Percentiles rank a stretch among this genome's conserved stretches.
phyloP scores from a whole-genome alignment of 2,329 filamentous ascomycete genomes.

The Lasiodiplodia sp. region DNA sequence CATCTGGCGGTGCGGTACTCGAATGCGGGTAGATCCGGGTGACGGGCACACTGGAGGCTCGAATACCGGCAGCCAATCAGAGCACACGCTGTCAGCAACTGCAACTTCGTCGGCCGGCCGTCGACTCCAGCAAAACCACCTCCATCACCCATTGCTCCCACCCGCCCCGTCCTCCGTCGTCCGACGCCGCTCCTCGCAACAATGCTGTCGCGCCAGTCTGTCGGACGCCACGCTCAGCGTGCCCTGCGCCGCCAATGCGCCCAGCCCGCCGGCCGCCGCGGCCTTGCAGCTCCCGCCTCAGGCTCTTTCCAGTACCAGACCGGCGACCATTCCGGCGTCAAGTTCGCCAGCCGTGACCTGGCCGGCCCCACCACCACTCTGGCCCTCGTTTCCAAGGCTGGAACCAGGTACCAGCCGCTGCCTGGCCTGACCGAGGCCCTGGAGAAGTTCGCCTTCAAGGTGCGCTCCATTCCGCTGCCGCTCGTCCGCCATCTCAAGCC shows the following conservation, averaged over 20 bases:
- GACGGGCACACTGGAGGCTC: constrained; percentile 9
- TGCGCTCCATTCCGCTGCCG: constrained; percentile 46
- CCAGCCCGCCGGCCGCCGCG: constrained; percentile 62
- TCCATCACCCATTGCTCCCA: constrained; percentile 52
- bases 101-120: constrained; percentile 30
- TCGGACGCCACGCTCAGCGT: constrained; percentile 70
- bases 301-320: constrained; percentile 87
- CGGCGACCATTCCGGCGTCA: constrained; percentile 84
- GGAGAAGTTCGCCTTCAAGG: constrained; percentile 98
- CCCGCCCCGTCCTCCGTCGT: constrained; percentile 57
- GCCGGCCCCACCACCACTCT: constrained; percentile 89
- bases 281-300: constrained; percentile 72
- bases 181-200: constrained; percentile 47
- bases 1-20: too few relatives aligned
- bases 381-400: constrained; percentile 90
- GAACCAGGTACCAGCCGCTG: constrained; percentile 88
- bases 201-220: constrained; percentile 73
- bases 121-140: constrained; percentile 47
- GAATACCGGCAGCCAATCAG: constrained; percentile 24
- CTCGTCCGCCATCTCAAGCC: constrained; percentile 23
- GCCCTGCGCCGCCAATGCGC: constrained; percentile 67
- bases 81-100: constrained; percentile 22
- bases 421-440: constrained; percentile 90
- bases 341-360: constrained; percentile 90
- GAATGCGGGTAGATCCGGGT: constrained; percentile 8